Evolutionary conservation across 805 yeast species (phyloP).

Genomic region (Starmerella floricola): DNA sequence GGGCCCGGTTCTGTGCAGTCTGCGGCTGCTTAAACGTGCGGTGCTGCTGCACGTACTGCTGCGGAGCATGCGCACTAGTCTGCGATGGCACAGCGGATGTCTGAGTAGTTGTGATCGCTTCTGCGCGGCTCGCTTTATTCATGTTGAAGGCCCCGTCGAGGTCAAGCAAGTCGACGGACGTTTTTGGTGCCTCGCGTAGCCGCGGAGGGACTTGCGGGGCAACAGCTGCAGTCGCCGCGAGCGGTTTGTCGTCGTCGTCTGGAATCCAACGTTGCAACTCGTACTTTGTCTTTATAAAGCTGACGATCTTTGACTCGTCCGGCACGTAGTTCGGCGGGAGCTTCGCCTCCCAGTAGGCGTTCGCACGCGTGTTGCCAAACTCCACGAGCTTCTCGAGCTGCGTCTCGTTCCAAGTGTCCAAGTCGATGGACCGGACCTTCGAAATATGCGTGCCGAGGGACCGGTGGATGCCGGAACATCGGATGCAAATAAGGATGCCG

Average conservation of each 20-base stretch:
- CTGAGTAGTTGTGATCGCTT: neutral
- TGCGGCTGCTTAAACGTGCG: neutral
- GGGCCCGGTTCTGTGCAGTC: no score
- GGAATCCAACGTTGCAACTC: constrained; percentile 81
- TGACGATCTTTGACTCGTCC: constrained; percentile 72
- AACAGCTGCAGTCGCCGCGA: constrained; percentile 15
- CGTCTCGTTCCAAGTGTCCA: constrained; percentile 94
- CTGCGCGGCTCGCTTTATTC: neutral
- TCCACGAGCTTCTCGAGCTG: constrained; percentile 68
- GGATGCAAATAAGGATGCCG: constrained; percentile 82
- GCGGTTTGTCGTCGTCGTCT: constrained; percentile 21
- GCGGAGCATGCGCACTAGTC: neutral
- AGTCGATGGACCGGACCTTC: constrained; percentile 82
- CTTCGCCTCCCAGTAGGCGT: constrained; percentile 71
- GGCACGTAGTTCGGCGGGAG: constrained; percentile 63
- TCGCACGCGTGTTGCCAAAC: constrained; percentile 80
- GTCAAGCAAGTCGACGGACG: constrained; percentile 17
- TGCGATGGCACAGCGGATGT: neutral
- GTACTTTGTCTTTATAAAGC: constrained; percentile 84
- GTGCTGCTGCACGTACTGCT: neutral
- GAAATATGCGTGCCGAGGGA: constrained; percentile 93
- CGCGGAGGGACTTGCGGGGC: neutral
- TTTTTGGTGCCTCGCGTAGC: constrained; percentile 5
- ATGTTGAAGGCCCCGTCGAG: constrained; percentile 9
- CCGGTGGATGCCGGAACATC: constrained; percentile 90